Evolutionary conservation across 176 grass and related monocot species (phyloP).

Genomic region (Avena eriantha): DNA sequence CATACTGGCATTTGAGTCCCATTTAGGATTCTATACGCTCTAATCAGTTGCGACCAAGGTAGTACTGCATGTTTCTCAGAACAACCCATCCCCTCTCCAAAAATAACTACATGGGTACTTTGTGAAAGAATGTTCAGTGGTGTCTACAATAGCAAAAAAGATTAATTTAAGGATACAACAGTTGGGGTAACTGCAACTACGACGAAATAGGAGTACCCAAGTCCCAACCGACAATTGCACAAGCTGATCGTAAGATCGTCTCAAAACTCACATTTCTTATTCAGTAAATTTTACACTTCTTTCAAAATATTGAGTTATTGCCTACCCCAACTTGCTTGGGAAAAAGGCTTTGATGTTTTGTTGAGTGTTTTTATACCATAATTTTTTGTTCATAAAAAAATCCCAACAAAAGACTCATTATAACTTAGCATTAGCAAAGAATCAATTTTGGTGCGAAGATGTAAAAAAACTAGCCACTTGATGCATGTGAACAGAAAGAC

Average conservation of each 20-base stretch:
- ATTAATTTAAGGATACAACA: neutral
- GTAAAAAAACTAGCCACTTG: constrained; percentile 29
- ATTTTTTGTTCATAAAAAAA: too few species aligned
- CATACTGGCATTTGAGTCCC: neutral
- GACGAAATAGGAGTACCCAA: neutral
- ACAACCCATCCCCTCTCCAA: neutral
- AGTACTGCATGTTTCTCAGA: constrained; percentile 3
- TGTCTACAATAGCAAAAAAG: neutral
- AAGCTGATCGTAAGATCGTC: neutral
- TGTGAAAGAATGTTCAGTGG: constrained; percentile 1
- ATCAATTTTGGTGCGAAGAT: constrained; percentile 28
- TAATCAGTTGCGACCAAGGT: constrained; percentile 5
- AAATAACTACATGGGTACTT: constrained; percentile 2
- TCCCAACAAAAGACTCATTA: too few species aligned
- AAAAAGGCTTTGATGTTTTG: too few species aligned
- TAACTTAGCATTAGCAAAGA: neutral
- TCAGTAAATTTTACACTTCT: neutral
- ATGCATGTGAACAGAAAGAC: constrained; percentile 11
- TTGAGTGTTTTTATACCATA: too few species aligned
- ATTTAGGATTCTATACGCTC: neutral
- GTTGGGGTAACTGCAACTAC: constrained; percentile 24
- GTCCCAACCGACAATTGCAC: neutral
- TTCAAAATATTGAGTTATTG: too few species aligned
- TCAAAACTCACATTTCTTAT: constrained; percentile 24
- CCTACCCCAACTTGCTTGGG: too few species aligned